Evolutionary conservation across 208 protist genomes (phyloP), one percentile per base, ranked within the genome.

Genomic region (Trypanosoma scelopori): DNA sequence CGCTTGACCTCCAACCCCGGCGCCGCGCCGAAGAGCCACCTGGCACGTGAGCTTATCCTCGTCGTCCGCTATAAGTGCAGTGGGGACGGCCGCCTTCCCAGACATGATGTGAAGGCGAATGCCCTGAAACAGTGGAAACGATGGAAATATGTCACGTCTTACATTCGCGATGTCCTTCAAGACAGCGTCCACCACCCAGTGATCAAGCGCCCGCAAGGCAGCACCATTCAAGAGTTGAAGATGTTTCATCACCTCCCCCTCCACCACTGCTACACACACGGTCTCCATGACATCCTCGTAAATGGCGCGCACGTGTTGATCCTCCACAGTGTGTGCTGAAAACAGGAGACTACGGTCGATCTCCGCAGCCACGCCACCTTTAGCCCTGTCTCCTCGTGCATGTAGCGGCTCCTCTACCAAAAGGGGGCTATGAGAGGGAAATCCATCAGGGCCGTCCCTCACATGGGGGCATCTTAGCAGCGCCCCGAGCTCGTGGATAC

Each of bases 101-200:
- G 42, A 55, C 6, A 46, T 72, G 30, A 93, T 79, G 58, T 90
- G 82, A 16, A 20, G 49, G 52, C 67, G 37, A 22, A 93, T 65
- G 25, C 87, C 87, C 0, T 13, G 57, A 25, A 59, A 82, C 18
- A 59, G 9, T 4, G 25, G 4, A n/a, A 1, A 9, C 23, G 13
- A 23, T 11, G 56, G 23, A 27, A 4, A 23, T 30, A 57, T 16
- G 20, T 41, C 13, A 12, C n/a, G 4, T 25, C 20, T 69, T 32
- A 27, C 71, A 3, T 62, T 47, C 18, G 30, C 46, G n/a, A 63
- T 4, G 5, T 48, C 55, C n/a, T 6, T 3, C 16, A 80, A 35
- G 7, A 83, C 20, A 27, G 62, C 48, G 1, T 71, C 66, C 52
- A 83, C 50, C 5, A 79, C 30, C 74, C 72, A 87, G 60, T 78